phyloP scores from a whole-genome alignment of 768 basidiomycete genomes.

The Russula earlei region DNA sequence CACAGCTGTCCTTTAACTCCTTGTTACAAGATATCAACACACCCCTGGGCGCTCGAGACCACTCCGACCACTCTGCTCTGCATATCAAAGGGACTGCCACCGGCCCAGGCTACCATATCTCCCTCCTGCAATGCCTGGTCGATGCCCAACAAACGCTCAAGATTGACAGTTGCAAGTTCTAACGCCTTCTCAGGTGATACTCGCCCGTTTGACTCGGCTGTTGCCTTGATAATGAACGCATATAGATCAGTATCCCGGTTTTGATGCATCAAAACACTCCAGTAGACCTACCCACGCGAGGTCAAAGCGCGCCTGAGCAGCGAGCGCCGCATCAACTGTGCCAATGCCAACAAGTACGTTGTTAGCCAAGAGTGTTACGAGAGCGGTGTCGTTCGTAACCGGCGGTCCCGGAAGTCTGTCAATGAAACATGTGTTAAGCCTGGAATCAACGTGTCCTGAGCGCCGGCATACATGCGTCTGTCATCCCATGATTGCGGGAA shows the following conservation, averaged over 20 bases:
- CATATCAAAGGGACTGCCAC: constrained; percentile 29
- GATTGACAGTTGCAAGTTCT: constrained; percentile 32
- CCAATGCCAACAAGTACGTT: constrained; percentile 60
- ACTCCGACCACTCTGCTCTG: constrained; percentile 29
- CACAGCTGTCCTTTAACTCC: background rate
- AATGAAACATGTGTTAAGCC: constrained; percentile 7
- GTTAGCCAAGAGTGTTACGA: constrained; percentile 44
- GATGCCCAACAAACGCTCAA: constrained; percentile 35
- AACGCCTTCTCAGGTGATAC: constrained; percentile 30
- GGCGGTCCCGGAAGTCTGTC: constrained; percentile 62
- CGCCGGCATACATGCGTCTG: constrained; percentile 43
- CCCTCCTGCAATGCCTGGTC: constrained; percentile 17
- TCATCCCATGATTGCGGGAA: constrained; percentile 59
- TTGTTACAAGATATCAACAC: constrained; percentile 24
- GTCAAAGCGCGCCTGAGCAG: constrained; percentile 31
- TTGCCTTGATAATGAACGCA: constrained; percentile 26
- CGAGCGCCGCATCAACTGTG: constrained; percentile 28
- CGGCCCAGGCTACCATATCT: constrained; percentile 28
- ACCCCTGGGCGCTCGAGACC: constrained; percentile 25
- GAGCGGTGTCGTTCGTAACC: constrained; percentile 38
- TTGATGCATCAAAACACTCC: background rate
- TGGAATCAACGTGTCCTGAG: background rate
- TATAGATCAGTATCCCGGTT: background rate
- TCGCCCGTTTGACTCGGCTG: constrained; percentile 32
- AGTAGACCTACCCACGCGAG: constrained; percentile 30